phyloP scores from a whole-genome alignment of 2,329 filamentous ascomycete species.

The Aspergillus sp. region DNA sequence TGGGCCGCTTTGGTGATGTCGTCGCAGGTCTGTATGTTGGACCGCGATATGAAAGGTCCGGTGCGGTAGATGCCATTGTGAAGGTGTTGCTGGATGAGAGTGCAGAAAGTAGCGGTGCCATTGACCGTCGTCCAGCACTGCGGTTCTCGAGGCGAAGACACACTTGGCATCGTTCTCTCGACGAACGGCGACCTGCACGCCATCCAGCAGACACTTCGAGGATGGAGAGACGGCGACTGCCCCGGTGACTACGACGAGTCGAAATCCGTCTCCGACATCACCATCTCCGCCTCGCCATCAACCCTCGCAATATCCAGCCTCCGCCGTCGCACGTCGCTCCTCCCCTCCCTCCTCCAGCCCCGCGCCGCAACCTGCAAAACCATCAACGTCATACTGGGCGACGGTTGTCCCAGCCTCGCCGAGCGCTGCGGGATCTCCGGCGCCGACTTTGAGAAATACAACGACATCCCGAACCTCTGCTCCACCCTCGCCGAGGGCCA shows the following conservation, averaged over 20 bases:
- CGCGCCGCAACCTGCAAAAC: not conserved
- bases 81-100: not conserved
- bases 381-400: not conserved
- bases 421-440: not conserved
- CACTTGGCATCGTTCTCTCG: not conserved
- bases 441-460: not conserved
- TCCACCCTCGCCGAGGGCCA: conserved; percentile 28
- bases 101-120: not conserved
- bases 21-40: not conserved
- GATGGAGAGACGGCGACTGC: not conserved
- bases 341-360: too few relatives aligned
- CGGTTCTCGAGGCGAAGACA: not conserved
- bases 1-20: not conserved
- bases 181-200: not conserved
- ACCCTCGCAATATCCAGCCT: not conserved
- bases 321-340: not conserved
- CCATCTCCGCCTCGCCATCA: not conserved
- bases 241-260: not conserved
- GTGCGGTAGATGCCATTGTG: not conserved
- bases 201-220: not conserved
- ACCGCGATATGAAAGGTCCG: not conserved
- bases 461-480: conserved; percentile 9
- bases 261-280: not conserved
- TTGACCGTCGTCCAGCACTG: not conserved
- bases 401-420: not conserved